A percentile compares a stretch with the other conserved stretches of the same genome.
phyloP scores from a whole-genome alignment of 305 asterid genomes.

The Caryopteris hybrid region DNA sequence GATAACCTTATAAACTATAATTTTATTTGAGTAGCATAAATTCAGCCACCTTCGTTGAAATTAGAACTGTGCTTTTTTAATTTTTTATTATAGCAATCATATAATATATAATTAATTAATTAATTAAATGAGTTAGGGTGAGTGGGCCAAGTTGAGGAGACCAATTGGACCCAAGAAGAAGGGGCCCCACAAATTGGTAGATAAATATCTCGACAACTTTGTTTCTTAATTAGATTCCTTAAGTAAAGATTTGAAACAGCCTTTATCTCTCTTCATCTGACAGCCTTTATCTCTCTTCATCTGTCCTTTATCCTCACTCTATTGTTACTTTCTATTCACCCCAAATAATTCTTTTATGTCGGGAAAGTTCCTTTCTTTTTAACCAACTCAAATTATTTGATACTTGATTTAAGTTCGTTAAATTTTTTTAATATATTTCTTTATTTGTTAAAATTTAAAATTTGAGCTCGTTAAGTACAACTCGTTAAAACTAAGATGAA shows the following conservation, averaged over 20 bases:
- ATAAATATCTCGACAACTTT: conserved; percentile 2
- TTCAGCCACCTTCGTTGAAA: conserved; percentile 15
- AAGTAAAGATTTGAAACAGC: neutral
- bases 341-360: too few relatives aligned
- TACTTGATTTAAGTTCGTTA: too few relatives aligned
- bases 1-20: too few relatives aligned
- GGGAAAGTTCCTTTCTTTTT: too few relatives aligned
- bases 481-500: too few relatives aligned
- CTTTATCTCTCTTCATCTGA: conserved; percentile 13
- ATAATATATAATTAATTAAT: too few relatives aligned
- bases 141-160: neutral
- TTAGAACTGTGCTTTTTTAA: neutral
- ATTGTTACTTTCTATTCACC: neutral
- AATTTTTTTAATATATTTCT: too few relatives aligned
- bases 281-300: neutral
- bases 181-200: conserved; percentile 4
- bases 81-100: too few relatives aligned
- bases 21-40: conserved; percentile 4
- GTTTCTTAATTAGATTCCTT: conserved; percentile 8
- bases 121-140: neutral
- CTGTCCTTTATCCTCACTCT: neutral
- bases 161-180: conserved; percentile 7
- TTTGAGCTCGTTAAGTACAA: too few relatives aligned
- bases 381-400: too few relatives aligned
- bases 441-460: too few relatives aligned